These are phyloP conservation scores for Leccinum cinnamomeum DNA, from an alignment of 1,284 basidiomycete species.

Conservation along the genomic window DNA sequence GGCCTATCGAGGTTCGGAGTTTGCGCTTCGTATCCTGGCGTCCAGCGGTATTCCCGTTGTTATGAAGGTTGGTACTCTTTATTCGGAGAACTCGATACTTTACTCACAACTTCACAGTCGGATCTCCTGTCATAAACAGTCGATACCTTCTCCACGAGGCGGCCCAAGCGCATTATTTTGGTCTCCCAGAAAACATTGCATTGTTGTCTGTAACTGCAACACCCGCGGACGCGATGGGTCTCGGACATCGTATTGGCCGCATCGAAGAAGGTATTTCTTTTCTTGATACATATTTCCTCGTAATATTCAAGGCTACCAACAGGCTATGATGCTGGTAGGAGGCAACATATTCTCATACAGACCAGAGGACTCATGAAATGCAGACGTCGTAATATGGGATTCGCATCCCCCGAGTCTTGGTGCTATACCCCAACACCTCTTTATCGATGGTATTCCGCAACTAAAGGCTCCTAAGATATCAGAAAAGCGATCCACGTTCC, in stretches of 20 bases:
- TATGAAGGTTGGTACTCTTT: conserved; percentile 43
- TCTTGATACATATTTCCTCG: neutral
- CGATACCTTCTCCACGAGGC: conserved; percentile 66
- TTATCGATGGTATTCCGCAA: conserved; percentile 68
- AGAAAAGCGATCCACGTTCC: conserved; percentile 36
- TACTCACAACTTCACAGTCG: conserved; percentile 31
- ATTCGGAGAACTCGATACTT: neutral
- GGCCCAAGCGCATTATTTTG: conserved; percentile 62
- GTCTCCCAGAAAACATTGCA: conserved; percentile 41
- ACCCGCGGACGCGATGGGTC: conserved; percentile 57
- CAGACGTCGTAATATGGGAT: conserved; percentile 48
- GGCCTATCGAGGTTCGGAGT: conserved; percentile 64
- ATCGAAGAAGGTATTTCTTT: conserved; percentile 32
- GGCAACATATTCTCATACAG: neutral
- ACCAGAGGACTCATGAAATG: conserved; percentile 8
- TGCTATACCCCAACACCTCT: conserved; percentile 58
- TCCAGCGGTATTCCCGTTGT: conserved; percentile 56
- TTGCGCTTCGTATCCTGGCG: conserved; percentile 58
- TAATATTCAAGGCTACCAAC: neutral
- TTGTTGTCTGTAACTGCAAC: conserved; percentile 56
- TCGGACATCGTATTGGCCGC: conserved; percentile 64
- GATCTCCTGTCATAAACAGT: conserved; percentile 53
- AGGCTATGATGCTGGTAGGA: conserved; percentile 43
- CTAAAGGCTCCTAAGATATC: conserved; percentile 41
- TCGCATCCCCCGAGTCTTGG: conserved; percentile 56